phyloP scores from a whole-genome alignment of 2,329 filamentous ascomycete genomes.

The Pseudogymnoascus sp. region DNA sequence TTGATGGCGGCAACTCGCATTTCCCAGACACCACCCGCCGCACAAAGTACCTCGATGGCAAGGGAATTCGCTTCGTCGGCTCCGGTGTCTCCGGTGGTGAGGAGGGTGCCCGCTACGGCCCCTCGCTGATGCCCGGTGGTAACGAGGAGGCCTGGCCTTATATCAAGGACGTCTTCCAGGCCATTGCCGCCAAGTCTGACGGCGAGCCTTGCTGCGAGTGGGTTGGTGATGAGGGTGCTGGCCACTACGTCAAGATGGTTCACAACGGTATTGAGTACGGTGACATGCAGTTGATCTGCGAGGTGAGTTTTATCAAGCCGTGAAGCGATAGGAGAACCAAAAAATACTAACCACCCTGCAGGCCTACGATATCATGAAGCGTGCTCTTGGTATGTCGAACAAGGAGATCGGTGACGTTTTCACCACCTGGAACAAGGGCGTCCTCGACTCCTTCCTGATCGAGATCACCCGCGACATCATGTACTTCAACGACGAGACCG shows the following conservation, averaged over 20 bases:
- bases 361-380: constrained; percentile 99
- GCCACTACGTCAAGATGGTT: constrained; percentile 99
- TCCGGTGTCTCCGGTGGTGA: constrained; percentile 98
- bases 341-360: constrained; percentile 34
- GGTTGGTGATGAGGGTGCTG: constrained; percentile 98
- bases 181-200: constrained; percentile 95
- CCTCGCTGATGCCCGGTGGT: constrained; percentile 97
- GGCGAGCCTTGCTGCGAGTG: constrained; percentile 98
- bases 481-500: constrained; percentile 87
- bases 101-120: constrained; percentile 96
- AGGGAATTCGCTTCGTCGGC: constrained; percentile 94
- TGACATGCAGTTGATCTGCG: constrained; percentile 99
- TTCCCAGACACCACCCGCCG: constrained; percentile 98
- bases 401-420: constrained; percentile 97
- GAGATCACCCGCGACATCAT: constrained; percentile 99
- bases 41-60: constrained; percentile 74
- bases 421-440: constrained; percentile 95
- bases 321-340: not conserved
- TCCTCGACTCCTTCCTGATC: constrained; percentile 97
- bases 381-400: constrained; percentile 77
- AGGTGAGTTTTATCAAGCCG: constrained; percentile 53
- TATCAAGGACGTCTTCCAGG: constrained; percentile 99
- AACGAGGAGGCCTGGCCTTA: constrained; percentile 96
- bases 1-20: constrained; percentile 98
- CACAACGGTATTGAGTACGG: constrained; percentile 99